Conservation (phyloP, 371 early-diverging fungal genomes). For the Circinella minor region DNA sequence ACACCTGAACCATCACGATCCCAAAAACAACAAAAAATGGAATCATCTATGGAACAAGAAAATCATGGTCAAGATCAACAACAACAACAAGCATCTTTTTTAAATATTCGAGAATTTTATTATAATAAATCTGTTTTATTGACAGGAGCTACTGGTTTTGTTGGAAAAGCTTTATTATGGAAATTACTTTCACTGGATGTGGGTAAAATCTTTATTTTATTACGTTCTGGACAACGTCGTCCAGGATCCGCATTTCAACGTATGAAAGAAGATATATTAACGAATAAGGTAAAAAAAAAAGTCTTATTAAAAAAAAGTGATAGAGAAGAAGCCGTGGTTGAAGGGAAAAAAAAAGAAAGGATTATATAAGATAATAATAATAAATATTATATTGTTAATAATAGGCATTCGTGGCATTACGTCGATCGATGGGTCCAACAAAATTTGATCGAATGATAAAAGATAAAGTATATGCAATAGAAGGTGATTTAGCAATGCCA, state of each 20-base stretch:
- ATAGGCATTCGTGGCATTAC: conserved; percentile 49
- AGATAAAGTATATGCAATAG: conserved; percentile 58
- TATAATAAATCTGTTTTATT: conserved; percentile 50
- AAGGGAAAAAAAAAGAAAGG: not conserved
- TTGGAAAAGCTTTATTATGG: conserved; percentile 67
- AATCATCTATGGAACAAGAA: conserved; percentile 1
- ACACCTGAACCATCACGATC: conserved; percentile 1
- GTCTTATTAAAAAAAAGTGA: not conserved
- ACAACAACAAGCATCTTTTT: conserved; percentile 4
- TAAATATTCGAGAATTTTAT: conserved; percentile 32
- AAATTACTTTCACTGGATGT: conserved; percentile 46
- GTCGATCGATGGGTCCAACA: conserved; percentile 42
- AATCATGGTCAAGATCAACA: not conserved
- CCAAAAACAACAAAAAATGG: not conserved
- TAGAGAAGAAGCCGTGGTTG: no score
- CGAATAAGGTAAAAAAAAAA: conserved; percentile 40
- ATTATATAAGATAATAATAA: not conserved
- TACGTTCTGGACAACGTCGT: conserved; percentile 33
- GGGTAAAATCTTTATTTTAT: conserved; percentile 35
- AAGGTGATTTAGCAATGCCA: conserved; percentile 55
- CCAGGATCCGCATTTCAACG: conserved; percentile 25
- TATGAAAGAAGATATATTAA: conserved; percentile 47
- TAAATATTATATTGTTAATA: not conserved
- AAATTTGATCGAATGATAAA: conserved; percentile 46
- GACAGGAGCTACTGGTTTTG: conserved; percentile 68